Evolutionary conservation across 192 early-diverging fungal genomes (phyloP).

Genomic region (Piromyces finnis): DNA sequence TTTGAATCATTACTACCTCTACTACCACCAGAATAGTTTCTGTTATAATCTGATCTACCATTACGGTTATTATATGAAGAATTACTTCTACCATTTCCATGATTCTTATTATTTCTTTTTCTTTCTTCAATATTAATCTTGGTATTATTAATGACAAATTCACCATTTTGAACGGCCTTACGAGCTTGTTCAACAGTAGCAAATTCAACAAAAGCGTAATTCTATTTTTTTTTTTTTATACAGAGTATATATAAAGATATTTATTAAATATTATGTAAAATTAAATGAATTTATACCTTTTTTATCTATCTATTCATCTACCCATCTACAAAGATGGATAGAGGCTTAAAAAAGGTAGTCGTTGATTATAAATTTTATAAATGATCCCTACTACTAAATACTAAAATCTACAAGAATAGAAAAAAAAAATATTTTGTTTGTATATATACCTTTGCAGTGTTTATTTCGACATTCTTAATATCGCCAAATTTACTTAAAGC

Average conservation of each 20-base stretch:
- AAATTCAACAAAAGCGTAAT: constrained; percentile 54
- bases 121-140: neutral
- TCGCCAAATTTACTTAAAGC: neutral
- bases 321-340: too few species aligned
- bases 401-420: too few species aligned
- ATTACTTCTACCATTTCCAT: neutral
- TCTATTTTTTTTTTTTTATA: too few species aligned
- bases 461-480: neutral
- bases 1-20: neutral
- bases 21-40: neutral
- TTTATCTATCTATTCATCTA: too few species aligned
- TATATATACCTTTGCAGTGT: neutral
- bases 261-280: too few species aligned
- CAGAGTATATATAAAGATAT: too few species aligned
- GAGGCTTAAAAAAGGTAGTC: too few species aligned
- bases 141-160: neutral
- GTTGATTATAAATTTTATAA: too few species aligned
- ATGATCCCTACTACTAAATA: too few species aligned
- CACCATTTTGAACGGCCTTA: constrained; percentile 10
- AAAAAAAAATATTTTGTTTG: too few species aligned
- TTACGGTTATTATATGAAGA: neutral
- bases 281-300: too few species aligned
- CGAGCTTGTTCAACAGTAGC: constrained; percentile 30
- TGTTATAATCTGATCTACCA: neutral
- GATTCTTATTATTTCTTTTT: neutral